Evolutionary conservation across 2,329 filamentous ascomycete species (phyloP).

Genomic region (Pyricularia sp.): DNA sequence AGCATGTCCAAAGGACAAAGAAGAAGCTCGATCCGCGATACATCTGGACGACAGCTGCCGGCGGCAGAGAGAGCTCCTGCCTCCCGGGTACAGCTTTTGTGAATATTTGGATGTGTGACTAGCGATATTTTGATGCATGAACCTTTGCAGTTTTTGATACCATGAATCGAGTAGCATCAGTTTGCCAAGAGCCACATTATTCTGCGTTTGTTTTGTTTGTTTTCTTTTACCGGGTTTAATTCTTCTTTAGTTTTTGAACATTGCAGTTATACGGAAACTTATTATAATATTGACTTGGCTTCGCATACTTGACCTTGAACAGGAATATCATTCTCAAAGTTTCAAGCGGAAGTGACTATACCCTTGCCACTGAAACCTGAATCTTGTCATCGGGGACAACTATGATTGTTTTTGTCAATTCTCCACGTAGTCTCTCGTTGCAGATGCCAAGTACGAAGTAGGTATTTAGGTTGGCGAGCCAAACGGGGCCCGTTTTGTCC

Average conservation of each 20-base stretch:
- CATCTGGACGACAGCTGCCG: slow-evolving; percentile 36
- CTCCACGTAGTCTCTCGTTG: neutral
- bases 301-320: neutral
- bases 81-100: neutral
- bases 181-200: neutral
- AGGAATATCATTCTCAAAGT: neutral
- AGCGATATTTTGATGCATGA: neutral
- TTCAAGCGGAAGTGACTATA: neutral
- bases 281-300: neutral
- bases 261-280: neutral
- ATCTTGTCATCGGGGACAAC: neutral
- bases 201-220: slow-evolving; percentile 2
- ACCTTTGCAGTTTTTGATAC: neutral
- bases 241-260: neutral
- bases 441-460: neutral
- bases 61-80: slow-evolving; percentile 37
- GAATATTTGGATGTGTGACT: neutral
- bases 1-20: slow-evolving; percentile 27
- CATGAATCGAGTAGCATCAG: neutral
- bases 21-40: slow-evolving; percentile 30
- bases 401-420: neutral
- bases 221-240: neutral
- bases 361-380: neutral
- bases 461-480: neutral
- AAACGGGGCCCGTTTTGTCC: neutral